Evolutionary conservation across 768 basidiomycete genomes (phyloP).

Genomic region (Nevesoporus exiguus): DNA sequence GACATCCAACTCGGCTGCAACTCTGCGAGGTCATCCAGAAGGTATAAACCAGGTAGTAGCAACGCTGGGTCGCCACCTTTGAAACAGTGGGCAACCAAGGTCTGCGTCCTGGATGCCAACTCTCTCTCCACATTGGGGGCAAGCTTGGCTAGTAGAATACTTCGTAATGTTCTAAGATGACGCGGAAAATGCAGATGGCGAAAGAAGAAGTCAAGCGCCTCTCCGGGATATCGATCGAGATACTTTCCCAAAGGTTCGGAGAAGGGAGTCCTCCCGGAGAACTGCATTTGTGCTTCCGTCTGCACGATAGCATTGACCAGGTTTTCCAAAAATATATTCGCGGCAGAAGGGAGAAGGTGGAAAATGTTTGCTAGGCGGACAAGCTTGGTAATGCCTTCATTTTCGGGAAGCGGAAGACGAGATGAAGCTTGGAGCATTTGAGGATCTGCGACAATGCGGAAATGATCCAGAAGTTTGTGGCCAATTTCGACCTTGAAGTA

Average conservation of each 20-base stretch:
- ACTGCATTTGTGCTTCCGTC: conserved; percentile 88
- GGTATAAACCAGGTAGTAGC: conserved; percentile 65
- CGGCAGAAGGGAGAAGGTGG: conserved; percentile 90
- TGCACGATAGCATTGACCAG: conserved; percentile 88
- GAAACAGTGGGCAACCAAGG: conserved; percentile 51
- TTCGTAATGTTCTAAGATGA: conserved; percentile 80
- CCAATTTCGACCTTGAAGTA: conserved; percentile 99
- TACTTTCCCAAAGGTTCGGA: conserved; percentile 90
- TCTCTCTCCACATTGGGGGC: conserved; percentile 75
- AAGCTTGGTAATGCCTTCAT: conserved; percentile 88
- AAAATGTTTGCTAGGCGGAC: conserved; percentile 97
- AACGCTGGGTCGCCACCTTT: conserved; percentile 46
- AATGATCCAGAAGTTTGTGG: conserved; percentile 94
- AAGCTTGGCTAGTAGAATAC: conserved; percentile 72
- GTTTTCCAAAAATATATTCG: conserved; percentile 85
- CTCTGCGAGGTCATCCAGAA: conserved; percentile 73
- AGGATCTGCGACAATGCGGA: conserved; percentile 87
- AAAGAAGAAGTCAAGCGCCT: conserved; percentile 84
- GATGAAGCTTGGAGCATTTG: conserved; percentile 79
- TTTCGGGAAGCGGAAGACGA: conserved; percentile 75
- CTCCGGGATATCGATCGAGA: conserved; percentile 82
- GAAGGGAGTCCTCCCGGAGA: conserved; percentile 86
- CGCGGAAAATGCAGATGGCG: conserved; percentile 72
- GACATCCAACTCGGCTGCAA: conserved; percentile 69
- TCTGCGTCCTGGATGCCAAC: conserved; percentile 55